These are phyloP conservation scores for Populus alba DNA, from an alignment of 345 rosid genomes.

Conservation along the genomic window DNA sequence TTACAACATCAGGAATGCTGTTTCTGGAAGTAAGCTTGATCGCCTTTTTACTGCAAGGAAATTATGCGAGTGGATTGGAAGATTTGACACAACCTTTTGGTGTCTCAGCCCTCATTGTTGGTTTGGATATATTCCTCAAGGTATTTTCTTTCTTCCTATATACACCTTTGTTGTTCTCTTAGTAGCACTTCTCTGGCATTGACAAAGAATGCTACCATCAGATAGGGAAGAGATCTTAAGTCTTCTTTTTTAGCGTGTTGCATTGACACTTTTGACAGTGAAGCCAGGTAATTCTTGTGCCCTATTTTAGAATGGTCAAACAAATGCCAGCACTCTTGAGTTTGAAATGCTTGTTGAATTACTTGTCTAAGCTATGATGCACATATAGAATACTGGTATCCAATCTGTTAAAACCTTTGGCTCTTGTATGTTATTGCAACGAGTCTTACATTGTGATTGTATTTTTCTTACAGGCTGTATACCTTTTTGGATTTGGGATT, in stretches of 20 bases:
- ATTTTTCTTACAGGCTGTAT: conserved; percentile 53
- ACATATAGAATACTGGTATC: neutral
- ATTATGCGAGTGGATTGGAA: conserved; percentile 69
- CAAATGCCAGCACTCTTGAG: neutral
- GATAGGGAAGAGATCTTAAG: neutral
- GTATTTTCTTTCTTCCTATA: conserved; percentile 32
- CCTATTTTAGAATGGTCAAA: neutral
- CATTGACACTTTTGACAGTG: neutral
- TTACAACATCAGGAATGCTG: conserved; percentile 87
- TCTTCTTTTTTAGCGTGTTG: conserved; percentile 1
- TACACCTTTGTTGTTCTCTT: neutral
- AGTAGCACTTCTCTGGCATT: neutral
- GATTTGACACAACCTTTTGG: conserved; percentile 76
- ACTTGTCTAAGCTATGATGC: neutral
- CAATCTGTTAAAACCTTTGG: neutral
- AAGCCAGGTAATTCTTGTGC: neutral
- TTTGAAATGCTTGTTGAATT: neutral
- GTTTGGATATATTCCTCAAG: conserved; percentile 82
- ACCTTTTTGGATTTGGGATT: conserved; percentile 68
- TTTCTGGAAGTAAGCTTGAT: conserved; percentile 93
- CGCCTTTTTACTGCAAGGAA: conserved; percentile 89
- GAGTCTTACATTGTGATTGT: neutral
- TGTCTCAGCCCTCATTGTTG: conserved; percentile 68
- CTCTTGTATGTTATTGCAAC: neutral
- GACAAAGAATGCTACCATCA: neutral